Evolutionary conservation across 2,329 filamentous ascomycete genomes (phyloP), one percentile per base, ranked within the genome.

Genomic region (Kalaharituber pfeilii): DNA sequence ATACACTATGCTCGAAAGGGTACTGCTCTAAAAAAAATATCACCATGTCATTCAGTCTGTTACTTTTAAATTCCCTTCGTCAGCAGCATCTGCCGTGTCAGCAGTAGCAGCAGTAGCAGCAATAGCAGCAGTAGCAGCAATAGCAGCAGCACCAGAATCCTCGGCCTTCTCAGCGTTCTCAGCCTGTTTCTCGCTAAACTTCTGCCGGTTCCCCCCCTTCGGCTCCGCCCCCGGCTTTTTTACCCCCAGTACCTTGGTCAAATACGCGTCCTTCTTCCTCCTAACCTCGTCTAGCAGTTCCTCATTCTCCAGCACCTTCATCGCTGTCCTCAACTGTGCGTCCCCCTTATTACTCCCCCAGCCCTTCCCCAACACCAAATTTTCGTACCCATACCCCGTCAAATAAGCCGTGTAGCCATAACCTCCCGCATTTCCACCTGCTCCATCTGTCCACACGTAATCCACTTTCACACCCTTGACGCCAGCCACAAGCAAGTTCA

Each of bases 341-440:
- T 64, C 62, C 13, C 62, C 63, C 53, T 64, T 64, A 51, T 60
- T 63, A 18, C 50, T 42, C 5, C 60, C 62, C 62, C 62, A 63
- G 9, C 62, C 62, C 42, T 52, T 59, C 20, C 62, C 62, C n/a
- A 64, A 56, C 11, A 56, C 42, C 51, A 56, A 57, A 22, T 58
- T 56, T 8, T 53, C 53, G 33, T 57, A 56, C 2, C 62, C 62
- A 61, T 62, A 64, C 4, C 62, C 62, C 2, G 62, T 63, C 30
- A 63, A 56, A n/a, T 52, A 57, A 15, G 63, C 57, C 2, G 57
- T 58, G 24, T 60, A 62, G 50, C 57, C 59, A 26, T 57, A 63
- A 1, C 62, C 62, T 1, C 62, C 62, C 25, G 63, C 58, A 50
- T 63, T 63, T 11, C 62, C 62, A n/a, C 62, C 62, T 7, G 44